Percentiles rank a stretch among this genome's conserved stretches.
These are phyloP conservation scores for Globisporangium cylindrosporum DNA, from an alignment of 352 stramenopile genomes.

Conservation along the genomic window DNA sequence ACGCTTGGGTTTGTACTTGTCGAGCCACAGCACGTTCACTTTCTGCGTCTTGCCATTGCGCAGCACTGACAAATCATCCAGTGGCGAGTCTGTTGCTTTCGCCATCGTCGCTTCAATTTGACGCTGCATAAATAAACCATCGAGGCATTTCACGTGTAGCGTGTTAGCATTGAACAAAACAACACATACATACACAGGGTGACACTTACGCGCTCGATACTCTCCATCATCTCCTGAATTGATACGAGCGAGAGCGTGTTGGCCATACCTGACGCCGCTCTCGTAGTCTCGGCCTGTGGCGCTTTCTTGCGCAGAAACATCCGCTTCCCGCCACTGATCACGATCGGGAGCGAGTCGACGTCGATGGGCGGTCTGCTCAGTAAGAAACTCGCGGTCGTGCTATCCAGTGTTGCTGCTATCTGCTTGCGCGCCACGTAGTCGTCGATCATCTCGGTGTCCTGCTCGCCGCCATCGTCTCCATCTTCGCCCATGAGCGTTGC, in stretches of 20 bases:
- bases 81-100: slow-evolving; percentile 20
- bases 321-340: slow-evolving; percentile 46
- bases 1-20: slow-evolving; percentile 94
- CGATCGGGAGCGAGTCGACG: slow-evolving; percentile 54
- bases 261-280: slow-evolving; percentile 14
- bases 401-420: slow-evolving; percentile 30
- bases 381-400: slow-evolving; percentile 41
- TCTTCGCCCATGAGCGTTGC: slow-evolving; percentile 57
- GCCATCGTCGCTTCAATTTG: slow-evolving; percentile 61
- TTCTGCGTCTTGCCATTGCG: slow-evolving; percentile 6
- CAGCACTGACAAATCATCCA: slow-evolving; percentile 1
- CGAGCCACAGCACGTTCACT: slow-evolving; percentile 88
- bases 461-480: slow-evolving; percentile 30
- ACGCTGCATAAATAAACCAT: slow-evolving; percentile 30
- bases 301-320: slow-evolving; percentile 68
- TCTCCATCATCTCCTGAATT: slow-evolving; percentile 56
- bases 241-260: slow-evolving; percentile 37
- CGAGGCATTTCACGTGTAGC: not conserved
- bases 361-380: slow-evolving; percentile 60
- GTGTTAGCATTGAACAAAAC: not conserved
- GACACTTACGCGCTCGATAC: slow-evolving; percentile 41
- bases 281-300: slow-evolving; percentile 9
- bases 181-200: not conserved
- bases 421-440: slow-evolving; percentile 26
- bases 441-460: slow-evolving; percentile 29